A percentile compares a stretch with the other conserved stretches of the same genome.
Evolutionary conservation across 768 basidiomycete species (phyloP).

Genomic region (Sporobolomyces roseus): DNA sequence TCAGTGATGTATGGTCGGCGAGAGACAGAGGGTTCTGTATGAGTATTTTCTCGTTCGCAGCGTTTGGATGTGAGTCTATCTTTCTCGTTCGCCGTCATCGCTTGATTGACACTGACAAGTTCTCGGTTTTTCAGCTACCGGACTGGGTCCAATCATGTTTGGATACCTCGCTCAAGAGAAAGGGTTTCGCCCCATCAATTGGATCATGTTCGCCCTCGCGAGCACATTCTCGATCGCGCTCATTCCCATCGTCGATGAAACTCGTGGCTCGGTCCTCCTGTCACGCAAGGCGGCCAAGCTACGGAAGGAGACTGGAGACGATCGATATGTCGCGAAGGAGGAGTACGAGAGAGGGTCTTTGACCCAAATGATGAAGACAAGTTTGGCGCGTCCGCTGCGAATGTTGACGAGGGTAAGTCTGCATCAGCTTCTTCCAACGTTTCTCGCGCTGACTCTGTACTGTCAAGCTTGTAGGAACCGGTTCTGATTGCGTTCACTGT

Average conservation of each 20-base stretch:
- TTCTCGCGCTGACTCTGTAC: too few species aligned
- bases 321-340: slow-evolving; percentile 60
- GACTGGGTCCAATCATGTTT: slow-evolving; percentile 61
- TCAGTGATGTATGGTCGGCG: slow-evolving; percentile 49
- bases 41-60: slow-evolving; percentile 64
- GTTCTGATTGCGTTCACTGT: slow-evolving; percentile 5
- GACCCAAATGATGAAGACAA: slow-evolving; percentile 64
- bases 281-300: slow-evolving; percentile 61
- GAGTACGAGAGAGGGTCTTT: slow-evolving; percentile 63
- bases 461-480: too few species aligned
- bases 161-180: slow-evolving; percentile 54
- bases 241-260: slow-evolving; percentile 64
- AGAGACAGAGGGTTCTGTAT: slow-evolving; percentile 58
- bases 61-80: slow-evolving; percentile 50
- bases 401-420: slow-evolving; percentile 34
- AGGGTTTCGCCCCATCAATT: slow-evolving; percentile 67
- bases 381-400: slow-evolving; percentile 30
- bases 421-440: too few species aligned
- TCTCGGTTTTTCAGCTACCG: slow-evolving; percentile 52
- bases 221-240: slow-evolving; percentile 57
- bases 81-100: not conserved
- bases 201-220: slow-evolving; percentile 53
- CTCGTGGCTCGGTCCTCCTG: slow-evolving; percentile 67
- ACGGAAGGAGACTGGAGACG: slow-evolving; percentile 64
- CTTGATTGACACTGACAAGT: not conserved